Evolutionary conservation across 306 rosid genomes (phyloP).

Genomic region (Lotus japonicus): DNA sequence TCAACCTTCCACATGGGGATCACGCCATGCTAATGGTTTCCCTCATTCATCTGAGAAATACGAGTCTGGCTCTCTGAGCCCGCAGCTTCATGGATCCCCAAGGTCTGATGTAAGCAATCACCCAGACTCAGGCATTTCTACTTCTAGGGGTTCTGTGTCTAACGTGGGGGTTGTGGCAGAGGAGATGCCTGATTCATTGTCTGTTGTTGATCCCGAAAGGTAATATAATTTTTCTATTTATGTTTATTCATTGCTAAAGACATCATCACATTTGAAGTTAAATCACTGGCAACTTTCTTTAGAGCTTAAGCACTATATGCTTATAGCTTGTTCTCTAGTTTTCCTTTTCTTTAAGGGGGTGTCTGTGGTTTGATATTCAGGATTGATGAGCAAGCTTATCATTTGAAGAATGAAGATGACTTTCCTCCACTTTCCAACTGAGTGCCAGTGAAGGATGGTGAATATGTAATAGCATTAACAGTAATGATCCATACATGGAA

Average conservation of each 20-base stretch:
- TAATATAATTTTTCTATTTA: slow-evolving; percentile 19
- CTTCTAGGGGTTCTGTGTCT: slow-evolving; percentile 24
- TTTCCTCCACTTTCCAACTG: slow-evolving; percentile 50
- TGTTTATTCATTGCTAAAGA: slow-evolving; percentile 6
- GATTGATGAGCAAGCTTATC: slow-evolving; percentile 40
- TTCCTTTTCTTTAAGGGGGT: slow-evolving; percentile 36
- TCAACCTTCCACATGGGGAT: slow-evolving; percentile 31
- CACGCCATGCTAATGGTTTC: slow-evolving; percentile 35
- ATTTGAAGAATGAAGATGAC: slow-evolving; percentile 52
- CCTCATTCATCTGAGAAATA: slow-evolving; percentile 35
- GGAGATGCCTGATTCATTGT: slow-evolving; percentile 20
- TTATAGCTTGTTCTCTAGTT: slow-evolving; percentile 29
- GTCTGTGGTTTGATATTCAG: slow-evolving; percentile 51
- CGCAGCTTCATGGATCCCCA: slow-evolving; percentile 35
- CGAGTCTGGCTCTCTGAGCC: slow-evolving; percentile 41
- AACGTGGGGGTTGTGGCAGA: slow-evolving; percentile 22
- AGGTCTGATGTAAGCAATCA: slow-evolving; percentile 30
- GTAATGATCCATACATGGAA: slow-evolving; percentile 42
- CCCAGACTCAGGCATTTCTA: slow-evolving; percentile 27
- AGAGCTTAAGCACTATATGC: slow-evolving; percentile 31
- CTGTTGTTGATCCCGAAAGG: slow-evolving; percentile 45
- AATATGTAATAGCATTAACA: slow-evolving; percentile 35
- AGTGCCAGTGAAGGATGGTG: slow-evolving; percentile 39
- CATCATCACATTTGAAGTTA: slow-evolving; percentile 20
- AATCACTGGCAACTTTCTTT: slow-evolving; percentile 17